Percentiles rank a stretch among this genome's conserved stretches.
Evolutionary conservation across 305 asterid genomes (phyloP).

Genomic region (Fraxinus ornus): DNA sequence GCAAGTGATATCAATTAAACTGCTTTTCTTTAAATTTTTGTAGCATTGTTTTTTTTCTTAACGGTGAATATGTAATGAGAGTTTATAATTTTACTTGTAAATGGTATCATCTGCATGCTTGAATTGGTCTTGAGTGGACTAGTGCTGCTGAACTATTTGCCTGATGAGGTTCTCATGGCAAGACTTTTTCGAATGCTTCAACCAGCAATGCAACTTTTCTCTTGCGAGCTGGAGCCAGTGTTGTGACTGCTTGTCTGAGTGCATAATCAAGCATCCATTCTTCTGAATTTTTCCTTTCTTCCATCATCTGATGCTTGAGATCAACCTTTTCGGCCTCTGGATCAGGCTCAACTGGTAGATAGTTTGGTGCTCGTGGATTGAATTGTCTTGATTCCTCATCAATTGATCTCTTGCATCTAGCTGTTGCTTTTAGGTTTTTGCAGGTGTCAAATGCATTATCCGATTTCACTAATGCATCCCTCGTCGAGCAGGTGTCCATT

Average conservation of each 20-base stretch:
- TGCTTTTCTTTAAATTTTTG: too few species aligned
- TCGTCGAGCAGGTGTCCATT: slow-evolving; percentile 20
- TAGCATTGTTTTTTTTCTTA: not conserved
- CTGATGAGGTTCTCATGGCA: slow-evolving; percentile 48
- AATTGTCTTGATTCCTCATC: slow-evolving; percentile 45
- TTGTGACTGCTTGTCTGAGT: slow-evolving; percentile 66
- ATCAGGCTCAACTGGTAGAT: slow-evolving; percentile 56
- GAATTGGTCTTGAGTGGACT: slow-evolving; percentile 44
- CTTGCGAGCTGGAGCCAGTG: slow-evolving; percentile 71
- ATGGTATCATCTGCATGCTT: slow-evolving; percentile 60
- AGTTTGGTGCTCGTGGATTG: slow-evolving; percentile 79
- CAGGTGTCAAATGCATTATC: not conserved
- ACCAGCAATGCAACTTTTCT: slow-evolving; percentile 77
- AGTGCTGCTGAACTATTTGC: slow-evolving; percentile 37
- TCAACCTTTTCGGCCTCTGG: slow-evolving; percentile 74
- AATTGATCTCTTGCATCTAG: slow-evolving; percentile 30
- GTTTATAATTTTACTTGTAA: slow-evolving; percentile 28
- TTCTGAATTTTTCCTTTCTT: slow-evolving; percentile 65
- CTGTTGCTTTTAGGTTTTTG: slow-evolving; percentile 22
- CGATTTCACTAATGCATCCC: not conserved
- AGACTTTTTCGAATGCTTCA: slow-evolving; percentile 83
- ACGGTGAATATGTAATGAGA: not conserved
- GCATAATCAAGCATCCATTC: slow-evolving; percentile 94
- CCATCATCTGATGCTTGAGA: slow-evolving; percentile 72
- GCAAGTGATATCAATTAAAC: not conserved